Evolutionary conservation across 2,329 filamentous ascomycete species (phyloP), one percentile per base, ranked within the genome.

Genomic region (Colletotrichum australisinense): DNA sequence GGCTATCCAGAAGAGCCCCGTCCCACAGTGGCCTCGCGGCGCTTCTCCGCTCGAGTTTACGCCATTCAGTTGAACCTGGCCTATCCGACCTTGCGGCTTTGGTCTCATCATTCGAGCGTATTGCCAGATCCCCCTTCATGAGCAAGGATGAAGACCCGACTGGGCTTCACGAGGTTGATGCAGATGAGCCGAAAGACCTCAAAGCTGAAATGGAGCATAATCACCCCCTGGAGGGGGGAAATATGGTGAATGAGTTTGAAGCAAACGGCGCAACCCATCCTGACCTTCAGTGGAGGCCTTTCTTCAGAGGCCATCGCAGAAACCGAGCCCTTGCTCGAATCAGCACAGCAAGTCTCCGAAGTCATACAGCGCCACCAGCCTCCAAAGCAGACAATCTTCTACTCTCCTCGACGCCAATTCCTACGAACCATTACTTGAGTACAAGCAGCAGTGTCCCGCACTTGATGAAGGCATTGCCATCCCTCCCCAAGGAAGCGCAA

Each of bases 401-500:
- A 46, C 74, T 87, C 42, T 84, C 84, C 4, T 87, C 87, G n/a
- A 83, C 85, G 58, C 86, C 86, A 16, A 84, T 88, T 4, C 89
- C 86, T 19, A 85, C 86, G 42, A 81, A 80, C 42, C 81, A 82
- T 32, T 81, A 85, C 74, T 80, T 88, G 22, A 85, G 82, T 64
- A 80, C 86, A 52, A 87, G 86, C 70, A 87, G 85, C 74, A 88
- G 86, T 74, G 86, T 87, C 64, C 86, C 87, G 7, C 84, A 84
- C 53, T 79, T 89, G 16, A 89, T 89, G 86, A 89, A 89, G 76
- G 84, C 85, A 26, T 76, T 89, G 55, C 88, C 88, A 16, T 81
- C 85, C 16, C 75, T 88, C 8, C 87, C 87, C 4, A 78, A 78
- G 5, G 79, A 81, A 42, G 71, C 71, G 12, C 9, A 12, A 1